These are phyloP conservation scores for Diaporthe destruens DNA, from an alignment of 2,329 filamentous ascomycete species.

Conservation along the genomic window DNA sequence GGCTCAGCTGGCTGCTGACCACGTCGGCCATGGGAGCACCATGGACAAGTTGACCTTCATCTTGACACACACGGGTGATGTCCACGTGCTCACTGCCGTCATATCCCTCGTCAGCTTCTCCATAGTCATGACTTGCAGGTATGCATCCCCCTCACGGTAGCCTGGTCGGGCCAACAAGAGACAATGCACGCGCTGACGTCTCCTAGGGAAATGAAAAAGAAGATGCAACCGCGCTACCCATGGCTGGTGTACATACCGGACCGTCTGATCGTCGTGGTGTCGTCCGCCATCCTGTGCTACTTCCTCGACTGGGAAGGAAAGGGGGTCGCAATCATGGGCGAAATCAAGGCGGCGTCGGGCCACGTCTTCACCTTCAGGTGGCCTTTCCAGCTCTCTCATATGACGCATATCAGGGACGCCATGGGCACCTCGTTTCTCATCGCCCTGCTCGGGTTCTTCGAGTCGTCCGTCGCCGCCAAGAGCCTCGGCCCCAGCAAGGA, in stretches of 20 bases:
- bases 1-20: conserved; percentile 71
- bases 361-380: conserved; percentile 84
- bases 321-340: conserved; percentile 86
- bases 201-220: conserved; percentile 81
- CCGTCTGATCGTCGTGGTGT: conserved; percentile 87
- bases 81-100: conserved; percentile 80
- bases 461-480: conserved; percentile 96
- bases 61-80: conserved; percentile 71
- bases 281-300: conserved; percentile 86
- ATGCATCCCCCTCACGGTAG: conserved; percentile 48
- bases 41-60: conserved; percentile 89
- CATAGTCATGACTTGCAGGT: conserved; percentile 93
- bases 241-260: conserved; percentile 91
- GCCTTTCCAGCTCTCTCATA: conserved; percentile 81
- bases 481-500: conserved; percentile 79
- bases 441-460: conserved; percentile 96
- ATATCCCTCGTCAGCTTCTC: conserved; percentile 84
- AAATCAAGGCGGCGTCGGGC: conserved; percentile 81
- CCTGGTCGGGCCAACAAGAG: neutral
- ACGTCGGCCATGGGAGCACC: conserved; percentile 84
- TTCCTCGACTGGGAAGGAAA: conserved; percentile 80
- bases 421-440: conserved; percentile 95
- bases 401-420: conserved; percentile 85
- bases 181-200: neutral
- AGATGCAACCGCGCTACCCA: conserved; percentile 82